Base-by-base conservation (phyloP, 208 protist species). In the Wallacemonas sp. region DNA sequence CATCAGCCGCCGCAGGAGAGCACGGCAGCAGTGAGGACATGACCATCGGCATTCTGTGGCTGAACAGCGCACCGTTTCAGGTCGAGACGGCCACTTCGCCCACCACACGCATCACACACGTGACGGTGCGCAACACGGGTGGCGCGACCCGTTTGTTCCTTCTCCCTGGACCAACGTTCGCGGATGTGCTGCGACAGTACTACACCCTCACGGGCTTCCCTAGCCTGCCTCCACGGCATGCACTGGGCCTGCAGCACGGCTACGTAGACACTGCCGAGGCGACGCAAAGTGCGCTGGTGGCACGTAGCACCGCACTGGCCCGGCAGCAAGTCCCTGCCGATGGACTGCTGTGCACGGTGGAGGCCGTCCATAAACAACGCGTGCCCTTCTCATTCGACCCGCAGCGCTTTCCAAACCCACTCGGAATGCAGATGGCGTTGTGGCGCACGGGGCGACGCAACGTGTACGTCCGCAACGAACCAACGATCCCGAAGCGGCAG, bases 401-500 rank as follows among this genome's bases (percentile, higher is more conserved):
- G 6, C 67, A 63, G 16, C 64, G 87, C 44, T 99, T 99, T 74
- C 86, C 96, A n/a, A 83, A 93, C 21, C 94, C 97, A 24, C 58
- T 83, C 29, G 23, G 38, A 12, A 89, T 99, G 90, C 90, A 97
- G 71, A 36, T 92, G 8, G 54, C 74, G 9, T 26, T 85, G 0
- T 78, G 99, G 48, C 79, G 76, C 8, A 19, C 48, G 29, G 95
- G 93, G 16, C 87, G 95, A 2, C 75, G 87, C 55, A 85, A 96
- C 75, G 75, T 99, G 66, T 89, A 99, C n/a, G 92, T 91, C 14
- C 99, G 98, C 67, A 83, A 97, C 6, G 96, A 98, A 48, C 98
- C 98, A 24, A 98, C 99, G 58, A 95, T 99, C 70, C 98, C 98
- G 70, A 60, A 81, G 11, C 85, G 72, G 43, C 33, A 29, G 4